phyloP scores from a whole-genome alignment of 805 yeast genomes.

The Cyberlindnera euphorbiiphila region DNA sequence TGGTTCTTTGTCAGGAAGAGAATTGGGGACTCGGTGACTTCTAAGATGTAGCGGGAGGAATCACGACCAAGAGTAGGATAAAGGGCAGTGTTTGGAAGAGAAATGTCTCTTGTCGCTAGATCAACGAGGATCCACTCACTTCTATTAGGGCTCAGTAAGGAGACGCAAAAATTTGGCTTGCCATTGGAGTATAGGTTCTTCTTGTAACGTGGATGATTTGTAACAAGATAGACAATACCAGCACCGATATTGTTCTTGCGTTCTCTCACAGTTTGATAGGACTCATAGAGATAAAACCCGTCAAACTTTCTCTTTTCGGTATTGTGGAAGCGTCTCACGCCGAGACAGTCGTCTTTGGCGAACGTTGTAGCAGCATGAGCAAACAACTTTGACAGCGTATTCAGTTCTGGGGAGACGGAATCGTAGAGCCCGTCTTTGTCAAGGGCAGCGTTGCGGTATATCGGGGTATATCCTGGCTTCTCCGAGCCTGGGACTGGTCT shows the following conservation, averaged over 20 bases:
- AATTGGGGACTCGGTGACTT: constrained; percentile 57
- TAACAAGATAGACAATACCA: constrained; percentile 33
- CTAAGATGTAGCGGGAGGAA: constrained; percentile 58
- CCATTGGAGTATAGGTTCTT: constrained; percentile 5
- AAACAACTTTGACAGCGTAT: constrained; percentile 38
- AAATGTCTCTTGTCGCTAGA: constrained; percentile 56
- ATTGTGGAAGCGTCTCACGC: constrained; percentile 28
- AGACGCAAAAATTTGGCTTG: constrained; percentile 42
- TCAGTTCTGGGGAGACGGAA: constrained; percentile 24
- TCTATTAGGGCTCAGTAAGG: constrained; percentile 51
- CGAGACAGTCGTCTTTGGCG: constrained; percentile 35
- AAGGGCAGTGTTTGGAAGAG: constrained; percentile 45
- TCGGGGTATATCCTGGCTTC: constrained; percentile 40
- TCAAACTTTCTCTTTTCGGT: constrained; percentile 21
- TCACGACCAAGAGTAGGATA: constrained; percentile 54
- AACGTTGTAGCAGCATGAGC: constrained; percentile 30
- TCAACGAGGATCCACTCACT: constrained; percentile 66
- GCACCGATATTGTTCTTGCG: constrained; percentile 36
- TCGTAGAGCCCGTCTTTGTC: constrained; percentile 23
- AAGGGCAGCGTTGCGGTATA: constrained; percentile 37
- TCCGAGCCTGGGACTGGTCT: constrained; percentile 34
- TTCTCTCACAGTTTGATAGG: constrained; percentile 31
- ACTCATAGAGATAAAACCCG: constrained; percentile 23
- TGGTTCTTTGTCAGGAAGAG: constrained; percentile 49
- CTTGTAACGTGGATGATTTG: constrained; percentile 17